Percentiles rank a stretch among this genome's conserved stretches.
These are phyloP conservation scores for Penicillium sp. DNA, from an alignment of 2,329 filamentous ascomycete species.

Conservation along the genomic window DNA sequence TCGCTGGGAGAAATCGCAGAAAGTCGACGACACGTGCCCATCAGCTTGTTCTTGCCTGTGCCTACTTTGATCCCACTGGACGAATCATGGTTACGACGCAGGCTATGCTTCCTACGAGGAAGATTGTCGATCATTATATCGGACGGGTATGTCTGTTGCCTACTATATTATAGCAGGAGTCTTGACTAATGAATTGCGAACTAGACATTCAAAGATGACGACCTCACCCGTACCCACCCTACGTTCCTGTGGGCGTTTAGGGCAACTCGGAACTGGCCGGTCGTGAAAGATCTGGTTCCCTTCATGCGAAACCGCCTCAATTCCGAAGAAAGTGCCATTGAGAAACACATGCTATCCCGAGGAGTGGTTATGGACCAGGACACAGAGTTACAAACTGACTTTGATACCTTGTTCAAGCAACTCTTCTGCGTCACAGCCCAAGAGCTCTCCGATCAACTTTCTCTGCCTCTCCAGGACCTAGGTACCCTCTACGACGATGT, in stretches of 20 bases:
- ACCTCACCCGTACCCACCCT: conserved; percentile 72
- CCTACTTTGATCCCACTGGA: conserved; percentile 46
- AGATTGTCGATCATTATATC: conserved; percentile 76
- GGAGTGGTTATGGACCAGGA: conserved; percentile 32
- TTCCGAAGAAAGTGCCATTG: conserved; percentile 46
- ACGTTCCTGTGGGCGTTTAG: conserved; percentile 87
- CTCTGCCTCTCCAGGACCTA: conserved; percentile 61
- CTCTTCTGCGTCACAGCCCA: conserved; percentile 78
- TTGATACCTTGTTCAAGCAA: conserved; percentile 76
- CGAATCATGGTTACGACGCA: conserved; percentile 49
- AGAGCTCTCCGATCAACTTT: conserved; percentile 68
- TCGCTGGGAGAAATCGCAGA: conserved; percentile 55
- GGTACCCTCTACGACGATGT: conserved; percentile 77
- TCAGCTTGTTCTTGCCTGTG: conserved; percentile 54
- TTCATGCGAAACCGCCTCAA: conserved; percentile 72
- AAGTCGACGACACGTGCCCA: conserved; percentile 60
- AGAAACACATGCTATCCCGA: conserved; percentile 52
- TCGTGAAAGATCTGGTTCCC: conserved; percentile 65
- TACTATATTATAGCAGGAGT: background rate
- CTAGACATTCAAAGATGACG: conserved; percentile 63
- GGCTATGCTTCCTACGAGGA: conserved; percentile 51
- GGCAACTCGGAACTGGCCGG: conserved; percentile 74
- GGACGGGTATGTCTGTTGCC: conserved; percentile 53
- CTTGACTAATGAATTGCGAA: conserved; percentile 19
- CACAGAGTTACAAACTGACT: conserved; percentile 64